Base-by-base conservation (phyloP, 2,329 filamentous ascomycete species). In the Colletotrichum eleusines region DNA sequence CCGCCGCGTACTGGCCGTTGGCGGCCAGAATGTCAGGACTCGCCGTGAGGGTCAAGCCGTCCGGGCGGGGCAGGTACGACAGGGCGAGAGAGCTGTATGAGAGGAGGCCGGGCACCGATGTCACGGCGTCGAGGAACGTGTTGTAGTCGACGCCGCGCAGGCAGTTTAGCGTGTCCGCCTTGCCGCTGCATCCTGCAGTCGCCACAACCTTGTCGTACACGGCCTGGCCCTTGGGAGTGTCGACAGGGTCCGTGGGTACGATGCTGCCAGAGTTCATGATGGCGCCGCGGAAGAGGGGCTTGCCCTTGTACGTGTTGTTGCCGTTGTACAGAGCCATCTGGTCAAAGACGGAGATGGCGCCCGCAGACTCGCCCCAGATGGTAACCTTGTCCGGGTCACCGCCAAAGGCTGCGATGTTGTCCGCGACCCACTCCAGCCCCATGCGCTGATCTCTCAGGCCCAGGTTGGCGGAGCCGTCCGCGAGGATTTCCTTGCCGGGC, bases 321-420 rank as follows among this genome's bases (percentile, higher is more conserved):
- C 90, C 90, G 58, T 86, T 84, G 72, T 91, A 90, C 53, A 91
- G 77, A 3, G 85, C 77, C 82, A 90, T 89, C 60, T 92, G 90
- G 73, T 91, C 86, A 57, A 88, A 84, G 1, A 90, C 88, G 0
- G 88, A 91, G 63, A 91, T 90, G 1, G 85, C 79, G 1, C 88
- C 87, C 0, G 88, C 87, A 0, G 83, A 85, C 76, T 91, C 87
- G 5, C 90, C 90, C 86, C 87, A 91, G 61, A 92, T 88, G 0
- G 89, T 91, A 7, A 92, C 89, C 73, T 88, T 89, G 5, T 81
- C 80, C 0, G 90, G 88, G 74, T 92, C 90, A 2, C 90, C 91
- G 2, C 91, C 91, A 76, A 92, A 93, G 0, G 85, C 81, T 0
- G 82, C 86, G 68, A 92, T 91, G 74, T 92, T 90, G 72, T 90